Evolutionary conservation across 345 rosid species (phyloP), one percentile per base, ranked within the genome.

Genomic region (Rhodomyrtus tomentosa): DNA sequence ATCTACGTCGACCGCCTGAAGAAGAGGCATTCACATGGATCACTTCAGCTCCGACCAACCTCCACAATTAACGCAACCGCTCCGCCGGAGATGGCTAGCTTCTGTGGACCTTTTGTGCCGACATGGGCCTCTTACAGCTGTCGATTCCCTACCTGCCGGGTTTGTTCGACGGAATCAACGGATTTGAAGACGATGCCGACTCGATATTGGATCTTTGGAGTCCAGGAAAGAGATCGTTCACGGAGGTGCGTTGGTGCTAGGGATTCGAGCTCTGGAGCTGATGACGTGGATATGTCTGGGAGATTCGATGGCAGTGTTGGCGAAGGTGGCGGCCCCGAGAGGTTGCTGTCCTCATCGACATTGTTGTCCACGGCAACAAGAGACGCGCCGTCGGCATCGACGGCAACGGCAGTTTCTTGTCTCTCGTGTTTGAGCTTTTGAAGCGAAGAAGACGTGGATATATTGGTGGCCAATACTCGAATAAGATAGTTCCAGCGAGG

Each of bases 111-210:
- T 93, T 92, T 88, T 87, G 92, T 90, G 95, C 95, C 32, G 68
- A 83, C 1, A 76, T 88, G 25, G 95, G 90, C n/a, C 50, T 89
- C 50, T 84, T 81, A 38, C 89, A 89, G 14, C 84, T 89, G 83
- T 82, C 90, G 21, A 87, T 89, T 29, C 92, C 91, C 83, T 85
- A 20, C 93, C 86, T 93, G 58, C 93, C 95, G 4, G 93, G 91
- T 90, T 85, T 93, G 83, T 90, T 93, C 50, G 88, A 90, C 3
- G 89, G 88, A 32, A 58, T 58, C 85, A 52, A 84, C 29, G 95
- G 94, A 22, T 95, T 96, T 16, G 96, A 91, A 83, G 98, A 96
- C n/a, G 89, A 93, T 89, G 92, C 95, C 68, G 98, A 94, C 90
- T 84, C 88, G 81, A 88, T 95, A 50, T 96, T 96, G 50, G 95